Conservation (phyloP, 306 rosid genomes). For the Betula pendula region DNA sequence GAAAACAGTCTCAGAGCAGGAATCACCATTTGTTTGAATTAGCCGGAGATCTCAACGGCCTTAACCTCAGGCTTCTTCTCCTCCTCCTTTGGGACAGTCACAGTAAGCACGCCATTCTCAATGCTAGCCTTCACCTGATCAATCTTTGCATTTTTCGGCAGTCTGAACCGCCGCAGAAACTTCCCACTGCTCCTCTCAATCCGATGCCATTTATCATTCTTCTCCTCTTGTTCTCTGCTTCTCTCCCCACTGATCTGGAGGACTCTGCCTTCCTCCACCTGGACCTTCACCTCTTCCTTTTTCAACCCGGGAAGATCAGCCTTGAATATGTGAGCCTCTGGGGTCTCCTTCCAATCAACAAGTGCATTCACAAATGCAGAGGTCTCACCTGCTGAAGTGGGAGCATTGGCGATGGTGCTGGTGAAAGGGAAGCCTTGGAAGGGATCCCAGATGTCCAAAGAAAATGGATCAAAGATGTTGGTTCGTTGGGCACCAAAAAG, state of each 20-base stretch:
- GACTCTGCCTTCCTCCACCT: slow-evolving; percentile 1
- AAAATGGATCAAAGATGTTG: not conserved
- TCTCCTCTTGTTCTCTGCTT: slow-evolving; percentile 5
- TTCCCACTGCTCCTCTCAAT: slow-evolving; percentile 10
- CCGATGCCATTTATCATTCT: slow-evolving; percentile 1
- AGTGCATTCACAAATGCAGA: not conserved
- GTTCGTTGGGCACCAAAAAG: too few relatives aligned
- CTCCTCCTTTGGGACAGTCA: slow-evolving; percentile 1
- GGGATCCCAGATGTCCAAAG: not conserved
- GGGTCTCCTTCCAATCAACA: slow-evolving; percentile 3
- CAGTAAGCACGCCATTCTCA: slow-evolving; percentile 5
- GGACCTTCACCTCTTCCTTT: slow-evolving; percentile 6
- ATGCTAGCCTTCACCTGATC: slow-evolving; percentile 10
- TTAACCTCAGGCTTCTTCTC: slow-evolving; percentile 3
- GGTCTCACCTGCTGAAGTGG: not conserved
- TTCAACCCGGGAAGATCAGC: slow-evolving; percentile 7
- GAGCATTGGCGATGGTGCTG: not conserved
- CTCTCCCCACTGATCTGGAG: slow-evolving; percentile 3
- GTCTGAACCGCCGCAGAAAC: slow-evolving; percentile 3
- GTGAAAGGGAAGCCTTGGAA: slow-evolving; percentile 1
- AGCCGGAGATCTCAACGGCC: slow-evolving; percentile 6
- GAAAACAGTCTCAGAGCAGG: not conserved
- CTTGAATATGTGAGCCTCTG: slow-evolving; percentile 4
- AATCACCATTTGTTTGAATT: not conserved
- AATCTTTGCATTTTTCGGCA: slow-evolving; percentile 1